Evolutionary conservation across 2,329 filamentous ascomycete genomes (phyloP).

Genomic region (Aureobasidium vineae): DNA sequence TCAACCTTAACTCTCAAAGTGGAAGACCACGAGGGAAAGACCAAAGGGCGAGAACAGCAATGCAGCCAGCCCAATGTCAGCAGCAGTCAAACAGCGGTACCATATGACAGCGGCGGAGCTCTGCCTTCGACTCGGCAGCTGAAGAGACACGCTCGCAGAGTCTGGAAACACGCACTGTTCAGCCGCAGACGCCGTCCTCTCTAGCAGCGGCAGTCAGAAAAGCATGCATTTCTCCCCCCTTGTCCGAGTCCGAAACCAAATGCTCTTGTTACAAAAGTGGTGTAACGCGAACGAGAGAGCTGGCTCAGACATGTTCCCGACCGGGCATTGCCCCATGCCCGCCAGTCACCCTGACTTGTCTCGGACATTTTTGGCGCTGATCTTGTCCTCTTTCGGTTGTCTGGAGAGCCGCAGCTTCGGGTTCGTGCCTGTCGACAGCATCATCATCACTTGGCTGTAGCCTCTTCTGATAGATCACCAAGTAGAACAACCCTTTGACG

Average conservation of each 20-base stretch:
- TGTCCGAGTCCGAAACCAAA: slow-evolving; percentile 19
- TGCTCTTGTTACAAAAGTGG: neutral
- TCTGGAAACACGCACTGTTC: slow-evolving; percentile 5
- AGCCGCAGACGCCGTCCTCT: neutral
- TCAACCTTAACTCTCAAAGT: slow-evolving; percentile 11
- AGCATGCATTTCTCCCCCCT: neutral
- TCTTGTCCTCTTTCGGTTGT: neutral
- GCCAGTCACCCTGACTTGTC: slow-evolving; percentile 13
- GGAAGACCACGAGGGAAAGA: neutral
- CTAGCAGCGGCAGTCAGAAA: neutral
- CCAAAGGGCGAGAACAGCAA: neutral
- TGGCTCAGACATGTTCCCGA: neutral
- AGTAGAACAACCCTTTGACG: neutral
- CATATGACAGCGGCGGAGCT: neutral
- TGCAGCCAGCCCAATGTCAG: slow-evolving; percentile 18
- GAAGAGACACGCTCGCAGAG: neutral
- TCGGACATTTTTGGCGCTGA: slow-evolving; percentile 1
- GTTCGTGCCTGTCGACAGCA: neutral
- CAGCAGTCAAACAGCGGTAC: neutral
- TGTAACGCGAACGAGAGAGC: neutral
- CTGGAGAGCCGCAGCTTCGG: slow-evolving; percentile 19
- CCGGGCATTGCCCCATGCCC: slow-evolving; percentile 3
- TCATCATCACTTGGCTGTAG: neutral
- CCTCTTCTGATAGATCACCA: neutral
- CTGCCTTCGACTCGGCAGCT: slow-evolving; percentile 16